These are phyloP conservation scores for Leersia perrieri DNA, from an alignment of 176 grass and related monocot species.

Conservation along the genomic window DNA sequence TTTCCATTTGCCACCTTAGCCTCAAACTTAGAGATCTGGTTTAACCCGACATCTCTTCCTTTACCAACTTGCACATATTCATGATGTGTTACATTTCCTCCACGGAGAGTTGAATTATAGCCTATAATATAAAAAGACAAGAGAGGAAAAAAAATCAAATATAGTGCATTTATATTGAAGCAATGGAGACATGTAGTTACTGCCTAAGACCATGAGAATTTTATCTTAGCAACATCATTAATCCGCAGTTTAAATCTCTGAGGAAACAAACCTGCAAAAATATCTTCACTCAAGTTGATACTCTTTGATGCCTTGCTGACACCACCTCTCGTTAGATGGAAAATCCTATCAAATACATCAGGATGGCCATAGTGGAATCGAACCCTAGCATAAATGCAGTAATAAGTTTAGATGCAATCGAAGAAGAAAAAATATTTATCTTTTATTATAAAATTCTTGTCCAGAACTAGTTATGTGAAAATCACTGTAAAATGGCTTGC, in stretches of 20 bases:
- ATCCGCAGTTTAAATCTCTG: neutral
- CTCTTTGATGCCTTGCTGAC: constrained; percentile 95
- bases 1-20: constrained; percentile 96
- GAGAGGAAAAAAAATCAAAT: neutral
- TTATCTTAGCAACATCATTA: constrained; percentile 9
- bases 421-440: neutral
- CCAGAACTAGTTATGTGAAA: neutral
- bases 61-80: constrained; percentile 98
- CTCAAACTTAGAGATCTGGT: constrained; percentile 91
- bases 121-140: constrained; percentile 43
- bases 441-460: neutral
- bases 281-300: constrained; percentile 95
- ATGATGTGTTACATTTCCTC: constrained; percentile 88
- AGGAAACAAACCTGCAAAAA: constrained; percentile 69
- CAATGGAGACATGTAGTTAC: constrained; percentile 7
- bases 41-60: constrained; percentile 89
- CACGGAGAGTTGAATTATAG: constrained; percentile 87
- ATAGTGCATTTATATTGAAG: neutral
- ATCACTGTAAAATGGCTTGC: neutral
- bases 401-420: constrained; percentile 25
- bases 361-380: constrained; percentile 98
- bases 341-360: constrained; percentile 94
- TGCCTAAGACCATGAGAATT: neutral
- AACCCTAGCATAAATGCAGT: constrained; percentile 50
- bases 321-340: constrained; percentile 91